Percentiles rank a stretch among this genome's conserved stretches.
These are phyloP conservation scores for Eruca vesicaria DNA, from an alignment of 441 rosid species.

Conservation along the genomic window DNA sequence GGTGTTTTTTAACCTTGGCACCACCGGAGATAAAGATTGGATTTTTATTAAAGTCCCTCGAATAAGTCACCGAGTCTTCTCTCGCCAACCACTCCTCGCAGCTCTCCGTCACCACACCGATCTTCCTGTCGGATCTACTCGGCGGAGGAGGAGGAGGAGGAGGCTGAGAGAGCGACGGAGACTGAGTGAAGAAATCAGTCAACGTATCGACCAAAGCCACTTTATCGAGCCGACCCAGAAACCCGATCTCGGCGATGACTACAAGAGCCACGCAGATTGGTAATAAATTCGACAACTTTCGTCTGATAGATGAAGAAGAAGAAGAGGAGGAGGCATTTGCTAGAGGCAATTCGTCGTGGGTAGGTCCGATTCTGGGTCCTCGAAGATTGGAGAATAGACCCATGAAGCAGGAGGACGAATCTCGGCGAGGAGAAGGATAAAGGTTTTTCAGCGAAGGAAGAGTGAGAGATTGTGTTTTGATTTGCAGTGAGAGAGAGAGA, in stretches of 20 bases:
- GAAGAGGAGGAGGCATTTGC: slow-evolving; percentile 36
- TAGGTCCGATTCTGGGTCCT: slow-evolving; percentile 44
- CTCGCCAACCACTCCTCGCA: slow-evolving; percentile 79
- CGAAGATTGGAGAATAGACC: slow-evolving; percentile 56
- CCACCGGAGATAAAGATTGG: slow-evolving; percentile 62
- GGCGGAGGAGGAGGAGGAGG: no score
- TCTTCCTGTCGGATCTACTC: slow-evolving; percentile 15
- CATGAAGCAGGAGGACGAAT: slow-evolving; percentile 36
- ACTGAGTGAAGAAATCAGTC: slow-evolving; percentile 48
- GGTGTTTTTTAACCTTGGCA: slow-evolving; percentile 45
- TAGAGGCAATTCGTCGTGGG: slow-evolving; percentile 38
- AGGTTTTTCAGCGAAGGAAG: neutral
- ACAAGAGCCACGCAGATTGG: slow-evolving; percentile 67
- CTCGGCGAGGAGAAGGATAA: neutral
- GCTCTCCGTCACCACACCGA: slow-evolving; percentile 36
- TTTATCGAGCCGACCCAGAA: slow-evolving; percentile 84
- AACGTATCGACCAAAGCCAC: slow-evolving; percentile 66
- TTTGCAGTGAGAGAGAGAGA: neutral
- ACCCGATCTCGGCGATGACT: slow-evolving; percentile 71
- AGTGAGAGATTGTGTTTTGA: neutral
- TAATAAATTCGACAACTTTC: slow-evolving; percentile 56
- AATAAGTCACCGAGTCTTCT: slow-evolving; percentile 58
- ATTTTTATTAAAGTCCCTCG: slow-evolving; percentile 66
- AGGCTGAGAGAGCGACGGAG: slow-evolving; percentile 20
- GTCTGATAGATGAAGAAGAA: slow-evolving; percentile 37